Evolutionary conservation across 2,329 filamentous ascomycete genomes (phyloP), one percentile per base, ranked within the genome.

Genomic region (Dactylellina leptospora): DNA sequence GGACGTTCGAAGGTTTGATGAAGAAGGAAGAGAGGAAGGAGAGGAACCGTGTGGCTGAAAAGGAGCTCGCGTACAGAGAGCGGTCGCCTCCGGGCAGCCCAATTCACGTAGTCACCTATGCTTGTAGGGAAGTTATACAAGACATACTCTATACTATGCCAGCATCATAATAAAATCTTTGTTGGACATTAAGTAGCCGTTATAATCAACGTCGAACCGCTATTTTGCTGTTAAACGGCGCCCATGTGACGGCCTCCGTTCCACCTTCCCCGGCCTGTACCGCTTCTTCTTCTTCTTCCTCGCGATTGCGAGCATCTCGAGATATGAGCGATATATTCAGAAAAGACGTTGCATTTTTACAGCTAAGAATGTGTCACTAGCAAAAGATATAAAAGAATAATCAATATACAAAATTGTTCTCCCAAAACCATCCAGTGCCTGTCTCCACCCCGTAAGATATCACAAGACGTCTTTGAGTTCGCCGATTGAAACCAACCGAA

Each of bases 1-100:
- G 20, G 22, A 20, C 22, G 22, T 22, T 48, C 27, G n/a, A 13
- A 20, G 25, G 6, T 59, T 48, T 59, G 45, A 50, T 18, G 36
- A 44, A 48, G 44, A 23, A 9, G 30, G n/a, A 45, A 25, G 36
- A 10, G 59, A 53, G 36, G 33, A 28, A 42, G 44, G 9, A 8
- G 18, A 18, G 23, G 44, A 45, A 20, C 22, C 16, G 63, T 69
- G 63, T 69, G 63, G 63, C 63, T 69, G 63, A 69, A 69, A 69
- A 69, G 63, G 63, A 69, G 63, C 63, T 69, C 63, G 63, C 54
- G 63, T 61, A 58, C 38, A 16, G 4, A 42, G 8, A 9, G 18
- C 8, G 38, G 18, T 9, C 38, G 18, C 38, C 8, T 42, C 38
- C 16, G 6, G 4, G 4, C n/a, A n/a, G 8, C 38, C n/a, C 9